Evolutionary conservation across 2,329 filamentous ascomycete genomes (phyloP), one percentile per base, ranked within the genome.

Genomic region (Epichloe typhina): DNA sequence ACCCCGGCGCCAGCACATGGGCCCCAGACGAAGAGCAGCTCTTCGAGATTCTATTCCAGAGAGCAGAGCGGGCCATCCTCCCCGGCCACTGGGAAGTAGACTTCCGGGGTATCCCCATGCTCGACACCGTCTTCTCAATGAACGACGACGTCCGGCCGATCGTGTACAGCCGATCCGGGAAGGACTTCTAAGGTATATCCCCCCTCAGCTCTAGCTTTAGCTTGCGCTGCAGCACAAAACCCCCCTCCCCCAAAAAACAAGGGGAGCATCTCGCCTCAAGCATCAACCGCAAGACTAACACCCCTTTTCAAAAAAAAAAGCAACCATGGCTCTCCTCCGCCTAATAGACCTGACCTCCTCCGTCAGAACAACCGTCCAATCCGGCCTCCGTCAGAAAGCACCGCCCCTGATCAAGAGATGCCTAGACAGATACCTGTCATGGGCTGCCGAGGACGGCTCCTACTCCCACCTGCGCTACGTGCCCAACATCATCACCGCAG

Each of bases 1-100:
- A 69, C 49, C 68, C 68, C 0, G 67, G 68, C 23, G 67, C 74
- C 40, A 69, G 68, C 44, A 64, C 69, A 50, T 80, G 77, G 75
- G 68, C 77, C 31, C 62, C 67, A 9, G 71, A 71, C n/a, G 77
- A 79, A 55, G 68, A 70, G 33, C 59, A 57, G 2, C 62, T 72
- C 35, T 72, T 72, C 50, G 66, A 70, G 56, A 64, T 69, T 38
- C 55, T 72, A 2, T 72, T 65, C 52, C 59, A 67, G 55, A 58
- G 70, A n/a, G 64, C 70, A 52, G 64, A 69, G 51, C 60, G 67
- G 3, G 65, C 70, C 2, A 62, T 72, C 33, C 54, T 72, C 11
- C 70, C 70, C 2, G 51, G 59, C 4, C 64, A 68, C 33, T 72
- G 70, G 70, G 59, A 62, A 13, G 56, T 69, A 13, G 69, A 71